Evolutionary conservation across 148 eudicot species (phyloP), one percentile per base, ranked within the genome.

Genomic region (Dysphania ambrosioides): DNA sequence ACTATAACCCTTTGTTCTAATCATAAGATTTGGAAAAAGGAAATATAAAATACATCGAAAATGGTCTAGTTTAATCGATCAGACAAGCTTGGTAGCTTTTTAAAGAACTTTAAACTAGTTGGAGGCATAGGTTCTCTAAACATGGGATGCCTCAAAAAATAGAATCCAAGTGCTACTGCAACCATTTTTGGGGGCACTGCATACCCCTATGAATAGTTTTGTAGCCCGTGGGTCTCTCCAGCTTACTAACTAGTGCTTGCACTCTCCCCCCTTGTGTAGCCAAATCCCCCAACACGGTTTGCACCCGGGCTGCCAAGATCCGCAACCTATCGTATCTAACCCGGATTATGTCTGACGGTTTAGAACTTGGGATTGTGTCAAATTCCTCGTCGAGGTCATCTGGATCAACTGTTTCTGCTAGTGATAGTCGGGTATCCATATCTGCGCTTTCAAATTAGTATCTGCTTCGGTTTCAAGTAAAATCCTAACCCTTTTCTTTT

Each of bases 151-250:
- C 99, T 86, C 80, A 95, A 79, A 78, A 87, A 95, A 76, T 92
- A 95, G 74, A 95, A 95, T 9, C 99, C 99, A 19, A 95, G 89
- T 4, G 99, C 99, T 77, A 95, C 99, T 0, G 99, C 99, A 24
- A 89, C 99, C 99, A 95, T 95, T 69, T 95, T 95, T 7, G 97
- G 85, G 23, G 99, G 99, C 27, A 95, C 99, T 8, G 66, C 79
- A 63, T 47, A 95, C 83, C 68, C 87, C 94, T 42, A 95, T 86
- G 83, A 95, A 95, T 26, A 95, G 35, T 72, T 95, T 95, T 16
- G 99, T 89, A 7, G 99, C 99, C 70, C 99, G 57, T 11, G 99
- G 99, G 76, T 96, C 99, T 79, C 97, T 80, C 99, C 99, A 96
- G 78, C 99, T 92, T 9, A 96, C 97, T n/a, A n/a, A n/a, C n/a